phyloP scores from a whole-genome alignment of 2,329 filamentous ascomycete species.

The Penicillium sp. region DNA sequence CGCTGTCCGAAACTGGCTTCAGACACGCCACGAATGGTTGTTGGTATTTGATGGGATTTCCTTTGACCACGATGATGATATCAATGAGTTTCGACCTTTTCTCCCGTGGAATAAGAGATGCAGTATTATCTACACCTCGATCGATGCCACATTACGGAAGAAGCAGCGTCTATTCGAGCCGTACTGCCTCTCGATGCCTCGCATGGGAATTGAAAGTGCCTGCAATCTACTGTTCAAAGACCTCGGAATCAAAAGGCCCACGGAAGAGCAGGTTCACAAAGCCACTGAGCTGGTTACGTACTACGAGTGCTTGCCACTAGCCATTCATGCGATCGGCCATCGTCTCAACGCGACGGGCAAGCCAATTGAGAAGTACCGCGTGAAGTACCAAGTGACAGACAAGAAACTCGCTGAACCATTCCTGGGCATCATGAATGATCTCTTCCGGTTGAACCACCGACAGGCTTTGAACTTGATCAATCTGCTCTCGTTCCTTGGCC shows the following conservation, averaged over 20 bases:
- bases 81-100: conserved; percentile 54
- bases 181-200: conserved; percentile 56
- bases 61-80: conserved; percentile 56
- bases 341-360: conserved; percentile 61
- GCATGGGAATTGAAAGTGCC: conserved; percentile 57
- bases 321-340: conserved; percentile 65
- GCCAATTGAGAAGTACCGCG: conserved; percentile 58
- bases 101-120: conserved; percentile 64
- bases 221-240: conserved; percentile 62
- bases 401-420: conserved; percentile 54
- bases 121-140: conserved; percentile 67
- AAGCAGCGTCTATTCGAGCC: conserved; percentile 60
- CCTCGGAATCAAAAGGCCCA: conserved; percentile 58
- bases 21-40: conserved; percentile 62
- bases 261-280: conserved; percentile 54
- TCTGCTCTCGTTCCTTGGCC: conserved; percentile 63
- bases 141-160: conserved; percentile 58
- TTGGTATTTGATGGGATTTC: conserved; percentile 66
- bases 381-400: conserved; percentile 57
- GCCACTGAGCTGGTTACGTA: conserved; percentile 62
- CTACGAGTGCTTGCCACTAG: conserved; percentile 64
- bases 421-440: conserved; percentile 49
- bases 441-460: conserved; percentile 39
- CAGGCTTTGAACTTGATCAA: conserved; percentile 65
- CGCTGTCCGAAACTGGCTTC: conserved; percentile 62